phyloP scores from a whole-genome alignment of 2,329 filamentous ascomycete species.

The Conoideocrella luteorostrata region DNA sequence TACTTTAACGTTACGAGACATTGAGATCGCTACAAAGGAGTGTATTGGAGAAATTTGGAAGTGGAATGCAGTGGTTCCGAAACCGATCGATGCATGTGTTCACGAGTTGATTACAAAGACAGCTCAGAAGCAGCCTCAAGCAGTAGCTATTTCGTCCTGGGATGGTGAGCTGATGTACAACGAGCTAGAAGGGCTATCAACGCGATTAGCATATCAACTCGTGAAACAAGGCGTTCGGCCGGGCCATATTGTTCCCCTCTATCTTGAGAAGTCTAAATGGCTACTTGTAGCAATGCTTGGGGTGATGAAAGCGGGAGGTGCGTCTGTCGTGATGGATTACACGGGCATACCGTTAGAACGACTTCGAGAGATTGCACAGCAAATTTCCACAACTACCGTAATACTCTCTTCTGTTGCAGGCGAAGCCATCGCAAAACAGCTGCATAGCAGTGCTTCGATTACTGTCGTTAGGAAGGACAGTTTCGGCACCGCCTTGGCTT shows the following conservation, averaged over 20 bases:
- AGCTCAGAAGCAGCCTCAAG: conserved; percentile 3
- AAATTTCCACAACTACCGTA: conserved; percentile 4
- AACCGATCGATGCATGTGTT: too few species aligned
- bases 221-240: not conserved
- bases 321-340: conserved; percentile 20
- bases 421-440: too few species aligned
- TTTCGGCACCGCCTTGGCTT: too few species aligned
- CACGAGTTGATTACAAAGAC: conserved; percentile 1
- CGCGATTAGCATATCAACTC: conserved; percentile 13
- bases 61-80: too few species aligned
- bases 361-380: conserved; percentile 10
- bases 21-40: too few species aligned
- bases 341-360: conserved; percentile 16
- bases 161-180: conserved; percentile 18
- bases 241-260: conserved; percentile 16
- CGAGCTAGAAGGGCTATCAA: conserved; percentile 16
- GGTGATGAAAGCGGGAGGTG: conserved; percentile 21
- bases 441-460: too few species aligned
- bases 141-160: conserved; percentile 15
- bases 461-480: too few species aligned
- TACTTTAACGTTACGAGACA: too few species aligned
- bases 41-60: too few species aligned
- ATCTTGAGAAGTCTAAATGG: conserved; percentile 21
- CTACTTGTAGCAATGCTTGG: conserved; percentile 19
- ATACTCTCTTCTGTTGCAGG: conserved; percentile 9